Conservation (phyloP, 1,139 yeast genomes). For the Keqinozyma sinolaborantium region DNA sequence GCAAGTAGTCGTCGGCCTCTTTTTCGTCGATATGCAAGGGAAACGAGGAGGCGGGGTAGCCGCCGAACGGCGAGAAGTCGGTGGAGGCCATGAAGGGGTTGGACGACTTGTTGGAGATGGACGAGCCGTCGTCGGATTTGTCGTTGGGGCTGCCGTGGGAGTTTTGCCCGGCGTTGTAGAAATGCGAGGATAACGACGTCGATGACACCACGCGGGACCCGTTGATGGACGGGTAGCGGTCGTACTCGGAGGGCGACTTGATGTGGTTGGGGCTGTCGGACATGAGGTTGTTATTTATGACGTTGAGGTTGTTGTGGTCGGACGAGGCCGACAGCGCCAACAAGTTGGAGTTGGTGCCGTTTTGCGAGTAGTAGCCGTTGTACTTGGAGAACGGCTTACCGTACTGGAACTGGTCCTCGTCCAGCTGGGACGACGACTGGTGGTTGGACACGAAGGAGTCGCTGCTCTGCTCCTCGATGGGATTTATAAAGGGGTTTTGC, state of each 20-base stretch:
- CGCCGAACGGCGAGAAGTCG: constrained; percentile 82
- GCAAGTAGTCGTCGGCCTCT: constrained; percentile 88
- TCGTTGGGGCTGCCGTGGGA: constrained; percentile 3
- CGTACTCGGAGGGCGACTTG: constrained; percentile 51
- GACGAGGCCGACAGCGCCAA: constrained; percentile 19
- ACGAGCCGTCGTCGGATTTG: constrained; percentile 13
- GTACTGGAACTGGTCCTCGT: constrained; percentile 23
- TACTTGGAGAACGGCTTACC: constrained; percentile 43
- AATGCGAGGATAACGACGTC: constrained; percentile 34
- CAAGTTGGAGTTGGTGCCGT: constrained; percentile 41
- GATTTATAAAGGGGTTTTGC: constrained; percentile 24
- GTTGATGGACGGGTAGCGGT: constrained; percentile 53
- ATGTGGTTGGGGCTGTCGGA: constrained; percentile 14
- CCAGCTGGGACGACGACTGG: constrained; percentile 18
- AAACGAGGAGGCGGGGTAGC: constrained; percentile 85
- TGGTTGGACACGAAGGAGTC: constrained; percentile 23
- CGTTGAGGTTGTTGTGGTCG: constrained; percentile 10
- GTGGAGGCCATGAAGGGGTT: constrained; percentile 18
- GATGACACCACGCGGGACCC: constrained; percentile 48
- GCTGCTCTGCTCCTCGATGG: constrained; percentile 21
- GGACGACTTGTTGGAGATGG: constrained; percentile 13
- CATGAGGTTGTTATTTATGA: constrained; percentile 9
- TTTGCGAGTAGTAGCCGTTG: constrained; percentile 41
- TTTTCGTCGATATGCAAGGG: constrained; percentile 85
- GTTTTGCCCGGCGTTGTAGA: constrained; percentile 6